Evolutionary conservation across 2,329 filamentous ascomycete genomes (phyloP), one percentile per base, ranked within the genome.

Genomic region (Botrytis medusae): DNA sequence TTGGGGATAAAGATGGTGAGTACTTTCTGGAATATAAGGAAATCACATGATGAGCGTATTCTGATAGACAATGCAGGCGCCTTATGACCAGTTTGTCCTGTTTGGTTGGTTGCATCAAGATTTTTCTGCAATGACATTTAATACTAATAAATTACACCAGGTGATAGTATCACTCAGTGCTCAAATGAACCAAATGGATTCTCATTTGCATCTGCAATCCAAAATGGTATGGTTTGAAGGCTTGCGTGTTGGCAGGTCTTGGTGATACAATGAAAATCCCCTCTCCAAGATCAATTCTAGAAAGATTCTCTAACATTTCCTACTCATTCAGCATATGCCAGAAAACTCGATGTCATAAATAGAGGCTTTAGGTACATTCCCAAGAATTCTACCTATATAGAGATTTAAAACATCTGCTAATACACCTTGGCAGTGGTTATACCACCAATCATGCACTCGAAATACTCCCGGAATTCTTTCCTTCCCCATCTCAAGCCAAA

Each of bases 151-250:
- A 22, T 14, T 20, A 0, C 20, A 25, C 5, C 22, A 79, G 78
- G 78, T 57, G 78, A 79, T 59, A 78, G 77, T 42, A 76, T 79
- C 22, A 79, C 77, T 10, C 74, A 79, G 64, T 72, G 76, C 46
- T 74, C 78, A 48, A 71, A 74, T 25, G 73, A 75, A 40, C 77
- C 72, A 1, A 74, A 71, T 22, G 77, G 77, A 5, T 78, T 79
- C 74, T 74, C 74, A 5, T 72, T 79, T 57, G 78, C 70, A 51
- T 74, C 78, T 37, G 78, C 77, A 37, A 70, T 79, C 29, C 77
- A 78, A 69, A 62, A 74, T 75, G 74, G 77, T 79, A 67, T 32
- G 68, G 44, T 6, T 10, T 32, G 22, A 20, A 34, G 20, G 29
- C 51, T 57, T 51, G 32, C 64, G 14, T 12, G 22, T 20, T 29